phyloP scores from a whole-genome alignment of 805 yeast genomes.

The Kodamaea kaohsiungensis region DNA sequence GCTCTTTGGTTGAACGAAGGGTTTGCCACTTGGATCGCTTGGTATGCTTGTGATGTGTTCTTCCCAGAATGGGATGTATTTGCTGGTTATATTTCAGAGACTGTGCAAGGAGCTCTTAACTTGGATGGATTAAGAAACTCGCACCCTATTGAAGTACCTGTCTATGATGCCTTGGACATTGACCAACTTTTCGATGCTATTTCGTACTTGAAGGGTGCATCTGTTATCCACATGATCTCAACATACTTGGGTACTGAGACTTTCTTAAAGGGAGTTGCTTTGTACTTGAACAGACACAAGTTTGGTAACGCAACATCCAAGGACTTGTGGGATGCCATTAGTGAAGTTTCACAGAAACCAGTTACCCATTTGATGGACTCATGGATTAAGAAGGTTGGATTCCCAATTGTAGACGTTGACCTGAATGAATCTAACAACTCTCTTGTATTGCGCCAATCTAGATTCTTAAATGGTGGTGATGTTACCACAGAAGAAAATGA shows the following conservation, averaged over 20 bases:
- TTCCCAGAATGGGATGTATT: constrained; percentile 84
- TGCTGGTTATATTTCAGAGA: constrained; percentile 51
- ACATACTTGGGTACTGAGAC: constrained; percentile 65
- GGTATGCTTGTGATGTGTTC: constrained; percentile 64
- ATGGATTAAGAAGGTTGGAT: constrained; percentile 77
- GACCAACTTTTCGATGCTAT: constrained; percentile 82
- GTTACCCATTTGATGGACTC: constrained; percentile 59
- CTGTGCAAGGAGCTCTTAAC: constrained; percentile 51
- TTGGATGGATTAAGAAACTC: constrained; percentile 62
- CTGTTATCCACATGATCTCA: constrained; percentile 75
- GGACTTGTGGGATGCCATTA: constrained; percentile 70
- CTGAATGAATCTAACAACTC: constrained; percentile 22
- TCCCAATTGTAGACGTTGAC: constrained; percentile 60
- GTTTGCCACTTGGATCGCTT: constrained; percentile 86
- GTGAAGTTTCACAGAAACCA: constrained; percentile 63
- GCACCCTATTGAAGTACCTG: constrained; percentile 83
- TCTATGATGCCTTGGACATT: constrained; percentile 74
- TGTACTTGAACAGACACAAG: constrained; percentile 61
- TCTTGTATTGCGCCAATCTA: constrained; percentile 51
- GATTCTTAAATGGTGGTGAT: constrained; percentile 68
- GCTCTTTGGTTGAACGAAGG: constrained; percentile 90
- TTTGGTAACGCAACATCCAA: constrained; percentile 72
- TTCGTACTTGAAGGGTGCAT: constrained; percentile 80
- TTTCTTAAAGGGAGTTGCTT: constrained; percentile 72
- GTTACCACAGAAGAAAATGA: constrained; percentile 56